phyloP scores from a whole-genome alignment of 306 rosid species.

The Alnus glutinosa region DNA sequence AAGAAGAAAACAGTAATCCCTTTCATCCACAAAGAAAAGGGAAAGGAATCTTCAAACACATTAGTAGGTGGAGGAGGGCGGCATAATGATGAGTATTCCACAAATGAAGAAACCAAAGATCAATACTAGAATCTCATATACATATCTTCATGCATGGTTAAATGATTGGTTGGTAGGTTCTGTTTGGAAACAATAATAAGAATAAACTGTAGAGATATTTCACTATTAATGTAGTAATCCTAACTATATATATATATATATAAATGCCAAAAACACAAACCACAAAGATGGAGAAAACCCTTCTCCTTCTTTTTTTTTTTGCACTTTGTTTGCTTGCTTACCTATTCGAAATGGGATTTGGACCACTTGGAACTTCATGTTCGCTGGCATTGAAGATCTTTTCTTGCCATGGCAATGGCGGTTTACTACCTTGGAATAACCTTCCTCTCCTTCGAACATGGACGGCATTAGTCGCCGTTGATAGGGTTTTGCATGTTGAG shows the following conservation, averaged over 20 bases:
- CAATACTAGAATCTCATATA: constrained; percentile 45
- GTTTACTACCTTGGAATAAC: background rate
- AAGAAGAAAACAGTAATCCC: background rate
- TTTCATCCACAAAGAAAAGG: background rate
- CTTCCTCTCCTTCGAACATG: constrained; percentile 28
- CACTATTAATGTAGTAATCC: constrained; percentile 28
- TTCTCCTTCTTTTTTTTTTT: background rate
- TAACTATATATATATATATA: constrained; percentile 3
- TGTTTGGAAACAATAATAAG: constrained; percentile 31
- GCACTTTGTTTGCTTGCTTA: constrained; percentile 31
- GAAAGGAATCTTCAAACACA: background rate
- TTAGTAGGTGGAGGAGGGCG: background rate
- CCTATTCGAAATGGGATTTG: constrained; percentile 90
- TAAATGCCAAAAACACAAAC: constrained; percentile 26
- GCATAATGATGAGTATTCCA: constrained; percentile 30
- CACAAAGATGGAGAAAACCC: background rate
- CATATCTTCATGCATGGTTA: constrained; percentile 41
- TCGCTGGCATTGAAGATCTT: constrained; percentile 52
- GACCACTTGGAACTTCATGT: constrained; percentile 94
- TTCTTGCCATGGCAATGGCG: constrained; percentile 45
- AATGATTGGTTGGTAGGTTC: constrained; percentile 51
- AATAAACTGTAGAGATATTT: constrained; percentile 40
- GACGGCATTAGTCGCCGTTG: constrained; percentile 1
- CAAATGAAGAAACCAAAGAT: constrained; percentile 31
- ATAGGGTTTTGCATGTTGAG: constrained; percentile 13